Conservation (phyloP, 129 eudicot species). For the Chrysanthemum makinoi region DNA sequence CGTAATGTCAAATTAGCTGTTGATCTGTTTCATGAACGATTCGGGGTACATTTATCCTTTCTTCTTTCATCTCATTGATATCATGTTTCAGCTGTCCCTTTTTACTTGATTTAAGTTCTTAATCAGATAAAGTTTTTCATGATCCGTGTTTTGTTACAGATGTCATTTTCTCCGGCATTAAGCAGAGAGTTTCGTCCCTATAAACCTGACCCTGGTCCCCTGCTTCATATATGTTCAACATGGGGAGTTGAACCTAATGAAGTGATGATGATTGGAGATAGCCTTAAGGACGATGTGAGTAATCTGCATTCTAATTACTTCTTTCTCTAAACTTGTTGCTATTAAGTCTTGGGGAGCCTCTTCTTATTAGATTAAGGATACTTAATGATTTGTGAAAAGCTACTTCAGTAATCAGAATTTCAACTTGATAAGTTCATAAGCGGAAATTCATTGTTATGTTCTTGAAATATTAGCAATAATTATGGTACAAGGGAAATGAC, state of each 20-base stretch:
- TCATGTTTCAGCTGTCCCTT: neutral
- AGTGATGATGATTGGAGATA: conserved; percentile 98
- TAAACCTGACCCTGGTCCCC: conserved; percentile 95
- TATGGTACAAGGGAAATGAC: neutral
- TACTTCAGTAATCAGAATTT: too few species aligned
- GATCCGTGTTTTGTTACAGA: conserved; percentile 46
- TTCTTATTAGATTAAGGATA: too few species aligned
- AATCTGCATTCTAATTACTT: neutral
- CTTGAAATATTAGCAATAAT: too few species aligned
- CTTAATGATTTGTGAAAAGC: too few species aligned
- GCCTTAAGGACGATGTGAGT: conserved; percentile 96
- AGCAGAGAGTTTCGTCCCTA: conserved; percentile 95
- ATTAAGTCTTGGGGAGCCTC: too few species aligned
- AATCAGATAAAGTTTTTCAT: neutral
- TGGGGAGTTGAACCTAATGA: conserved; percentile 86
- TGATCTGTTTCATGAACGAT: conserved; percentile 79
- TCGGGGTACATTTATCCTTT: conserved; percentile 57
- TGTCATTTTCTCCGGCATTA: conserved; percentile 82
- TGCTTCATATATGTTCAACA: conserved; percentile 80
- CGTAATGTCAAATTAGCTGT: conserved; percentile 89
- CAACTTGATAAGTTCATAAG: too few species aligned
- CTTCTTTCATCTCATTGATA: neutral
- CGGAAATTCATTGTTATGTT: too few species aligned
- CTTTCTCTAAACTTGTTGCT: neutral
- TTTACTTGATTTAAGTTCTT: neutral